Percentiles rank a stretch among this genome's conserved stretches.
These are phyloP conservation scores for Pogostemon cablin DNA, from an alignment of 257 asterid genomes.

Conservation along the genomic window DNA sequence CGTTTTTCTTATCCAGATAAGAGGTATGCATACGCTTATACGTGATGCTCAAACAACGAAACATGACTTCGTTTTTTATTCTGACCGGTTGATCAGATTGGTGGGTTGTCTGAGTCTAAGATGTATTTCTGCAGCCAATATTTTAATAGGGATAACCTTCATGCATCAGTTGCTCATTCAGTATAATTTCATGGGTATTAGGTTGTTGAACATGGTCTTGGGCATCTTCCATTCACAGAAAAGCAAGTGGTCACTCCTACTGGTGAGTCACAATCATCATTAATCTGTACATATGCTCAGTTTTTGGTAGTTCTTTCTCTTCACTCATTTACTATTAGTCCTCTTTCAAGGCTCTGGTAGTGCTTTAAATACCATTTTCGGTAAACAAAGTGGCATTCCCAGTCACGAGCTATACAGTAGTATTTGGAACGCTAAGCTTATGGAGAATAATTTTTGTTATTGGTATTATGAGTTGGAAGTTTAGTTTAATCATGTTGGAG, in stretches of 20 bases:
- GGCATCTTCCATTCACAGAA: constrained; percentile 98
- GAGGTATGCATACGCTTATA: constrained; percentile 99
- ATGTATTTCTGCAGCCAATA: constrained; percentile 21
- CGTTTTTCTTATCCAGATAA: constrained; percentile 65
- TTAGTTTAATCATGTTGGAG: not conserved
- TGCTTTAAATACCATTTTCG: not conserved
- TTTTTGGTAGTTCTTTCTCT: constrained; percentile 20
- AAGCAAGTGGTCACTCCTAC: constrained; percentile 97
- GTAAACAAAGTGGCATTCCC: constrained; percentile 13
- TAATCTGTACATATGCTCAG: constrained; percentile 20
- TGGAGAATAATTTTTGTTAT: not conserved
- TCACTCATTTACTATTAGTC: constrained; percentile 14
- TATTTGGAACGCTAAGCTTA: not conserved
- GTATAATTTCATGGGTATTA: constrained; percentile 34
- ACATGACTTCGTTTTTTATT: constrained; percentile 90
- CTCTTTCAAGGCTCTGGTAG: constrained; percentile 30
- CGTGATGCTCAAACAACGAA: constrained; percentile 94
- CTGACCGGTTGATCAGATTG: constrained; percentile 94
- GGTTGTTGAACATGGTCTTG: constrained; percentile 99
- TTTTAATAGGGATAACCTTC: constrained; percentile 5
- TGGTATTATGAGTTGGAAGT: constrained; percentile 7
- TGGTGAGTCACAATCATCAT: constrained; percentile 56
- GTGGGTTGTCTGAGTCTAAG: constrained; percentile 49
- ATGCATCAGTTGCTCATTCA: constrained; percentile 33
- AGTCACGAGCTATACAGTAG: not conserved